phyloP scores from a whole-genome alignment of 2,329 filamentous ascomycete genomes.

The Sporothrix humicola region DNA sequence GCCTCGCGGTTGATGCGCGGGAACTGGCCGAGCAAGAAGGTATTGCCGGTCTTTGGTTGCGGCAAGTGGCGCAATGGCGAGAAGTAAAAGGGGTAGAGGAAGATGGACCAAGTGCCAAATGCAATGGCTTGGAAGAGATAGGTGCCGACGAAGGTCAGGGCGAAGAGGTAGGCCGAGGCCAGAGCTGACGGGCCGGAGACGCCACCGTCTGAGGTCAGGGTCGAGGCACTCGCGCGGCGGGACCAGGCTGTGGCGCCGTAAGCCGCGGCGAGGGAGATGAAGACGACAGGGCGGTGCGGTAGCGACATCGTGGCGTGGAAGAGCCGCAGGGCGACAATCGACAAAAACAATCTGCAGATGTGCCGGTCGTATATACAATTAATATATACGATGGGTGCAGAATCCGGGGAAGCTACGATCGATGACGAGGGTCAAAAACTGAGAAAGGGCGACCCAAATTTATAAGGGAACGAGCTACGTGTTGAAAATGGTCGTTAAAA shows the following conservation, averaged over 20 bases:
- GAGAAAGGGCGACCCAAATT: not conserved
- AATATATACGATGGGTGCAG: not conserved
- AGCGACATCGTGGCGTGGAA: constrained; percentile 7
- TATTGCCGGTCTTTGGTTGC: constrained; percentile 48
- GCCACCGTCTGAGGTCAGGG: not conserved
- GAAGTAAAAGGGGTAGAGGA: constrained; percentile 57
- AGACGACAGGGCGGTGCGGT: not conserved
- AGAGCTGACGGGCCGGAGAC: not conserved
- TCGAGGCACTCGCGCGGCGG: constrained; percentile 7
- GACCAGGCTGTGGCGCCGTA: constrained; percentile 31
- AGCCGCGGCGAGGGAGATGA: constrained; percentile 29
- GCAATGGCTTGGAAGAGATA: constrained; percentile 47
- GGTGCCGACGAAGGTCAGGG: constrained; percentile 45
- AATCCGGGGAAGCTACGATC: constrained; percentile 7
- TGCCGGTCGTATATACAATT: not conserved
- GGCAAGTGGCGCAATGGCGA: constrained; percentile 58
- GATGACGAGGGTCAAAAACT: not conserved
- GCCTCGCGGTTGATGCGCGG: constrained; percentile 48
- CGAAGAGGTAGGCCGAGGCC: constrained; percentile 46
- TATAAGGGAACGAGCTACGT: not conserved
- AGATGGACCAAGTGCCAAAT: constrained; percentile 51
- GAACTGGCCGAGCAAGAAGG: constrained; percentile 58
- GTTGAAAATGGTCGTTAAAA: constrained; percentile 13
- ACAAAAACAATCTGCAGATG: not conserved
- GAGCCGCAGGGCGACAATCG: not conserved